These are phyloP conservation scores for Trifolium repens DNA, from an alignment of 306 rosid genomes.

Conservation along the genomic window DNA sequence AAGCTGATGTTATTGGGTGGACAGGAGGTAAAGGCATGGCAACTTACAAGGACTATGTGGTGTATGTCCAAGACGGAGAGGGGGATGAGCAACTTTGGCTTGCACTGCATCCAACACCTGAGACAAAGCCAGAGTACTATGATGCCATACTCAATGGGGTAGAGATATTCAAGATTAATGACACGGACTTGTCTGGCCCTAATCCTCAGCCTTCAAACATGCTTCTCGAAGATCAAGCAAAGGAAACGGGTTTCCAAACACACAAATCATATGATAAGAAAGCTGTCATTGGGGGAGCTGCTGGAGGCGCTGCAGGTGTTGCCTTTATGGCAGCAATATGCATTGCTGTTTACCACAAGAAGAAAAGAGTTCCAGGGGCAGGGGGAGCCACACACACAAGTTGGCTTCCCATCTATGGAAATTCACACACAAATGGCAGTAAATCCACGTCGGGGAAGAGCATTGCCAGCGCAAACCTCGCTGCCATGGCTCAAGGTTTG, in stretches of 20 bases:
- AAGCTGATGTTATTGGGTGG: conserved; percentile 56
- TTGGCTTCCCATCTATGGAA: conserved; percentile 58
- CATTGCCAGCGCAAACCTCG: conserved; percentile 27
- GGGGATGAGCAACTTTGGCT: conserved; percentile 48
- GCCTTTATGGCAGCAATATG: conserved; percentile 54
- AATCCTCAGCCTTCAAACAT: conserved; percentile 59
- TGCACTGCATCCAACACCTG: conserved; percentile 49
- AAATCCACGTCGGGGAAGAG: conserved; percentile 57
- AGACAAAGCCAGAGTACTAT: conserved; percentile 43
- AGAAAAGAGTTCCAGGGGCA: conserved; percentile 46
- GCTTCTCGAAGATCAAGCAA: conserved; percentile 27
- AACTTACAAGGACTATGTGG: conserved; percentile 48
- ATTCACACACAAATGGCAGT: conserved; percentile 20
- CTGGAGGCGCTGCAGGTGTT: conserved; percentile 59
- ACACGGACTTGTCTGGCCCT: conserved; percentile 58
- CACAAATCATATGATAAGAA: neutral
- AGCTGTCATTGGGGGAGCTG: conserved; percentile 56
- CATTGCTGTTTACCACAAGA: conserved; percentile 42
- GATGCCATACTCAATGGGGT: conserved; percentile 59
- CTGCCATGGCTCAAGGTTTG: conserved; percentile 57
- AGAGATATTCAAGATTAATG: conserved; percentile 62
- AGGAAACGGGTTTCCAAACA: neutral
- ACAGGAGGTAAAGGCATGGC: conserved; percentile 47
- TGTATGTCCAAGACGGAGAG: conserved; percentile 36
- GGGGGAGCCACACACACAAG: conserved; percentile 37